A percentile compares a stretch with the other conserved stretches of the same genome.
Conservation (phyloP, 2,329 filamentous ascomycete species). For the Clonostachys rosea region DNA sequence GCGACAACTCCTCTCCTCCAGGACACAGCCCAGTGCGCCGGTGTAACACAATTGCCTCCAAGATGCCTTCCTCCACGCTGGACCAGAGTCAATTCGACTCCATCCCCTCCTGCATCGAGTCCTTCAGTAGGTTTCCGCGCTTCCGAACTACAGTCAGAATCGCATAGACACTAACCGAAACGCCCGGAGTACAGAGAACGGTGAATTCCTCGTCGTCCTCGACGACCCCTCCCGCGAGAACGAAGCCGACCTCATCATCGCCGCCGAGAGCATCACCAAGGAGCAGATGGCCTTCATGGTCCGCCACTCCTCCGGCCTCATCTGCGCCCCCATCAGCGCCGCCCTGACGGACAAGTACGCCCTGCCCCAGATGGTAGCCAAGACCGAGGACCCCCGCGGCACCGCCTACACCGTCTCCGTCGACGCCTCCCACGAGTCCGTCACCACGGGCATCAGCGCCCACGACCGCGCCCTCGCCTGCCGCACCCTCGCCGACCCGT, state of each 20-base stretch:
- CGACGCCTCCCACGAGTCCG: slow-evolving; percentile 67
- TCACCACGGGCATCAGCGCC: slow-evolving; percentile 87
- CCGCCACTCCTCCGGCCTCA: slow-evolving; percentile 82
- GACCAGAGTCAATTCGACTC: slow-evolving; percentile 53
- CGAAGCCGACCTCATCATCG: slow-evolving; percentile 96
- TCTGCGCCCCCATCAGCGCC: slow-evolving; percentile 80
- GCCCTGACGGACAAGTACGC: slow-evolving; percentile 64
- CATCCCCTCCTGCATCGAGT: slow-evolving; percentile 59
- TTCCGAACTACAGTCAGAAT: neutral
- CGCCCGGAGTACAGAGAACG: slow-evolving; percentile 49
- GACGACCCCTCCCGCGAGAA: slow-evolving; percentile 92
- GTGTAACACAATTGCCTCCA: slow-evolving; percentile 4
- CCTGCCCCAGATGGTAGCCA: slow-evolving; percentile 83
- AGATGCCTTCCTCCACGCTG: slow-evolving; percentile 48
- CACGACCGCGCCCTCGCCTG: slow-evolving; percentile 82
- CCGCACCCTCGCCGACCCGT: slow-evolving; percentile 66
- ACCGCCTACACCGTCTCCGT: slow-evolving; percentile 93
- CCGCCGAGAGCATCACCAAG: slow-evolving; percentile 76
- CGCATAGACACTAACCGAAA: neutral
- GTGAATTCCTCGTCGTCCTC: slow-evolving; percentile 93
- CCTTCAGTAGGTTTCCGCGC: slow-evolving; percentile 49
- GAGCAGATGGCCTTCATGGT: slow-evolving; percentile 96
- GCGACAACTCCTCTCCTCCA: too few species aligned
- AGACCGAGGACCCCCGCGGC: slow-evolving; percentile 74
- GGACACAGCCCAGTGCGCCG: too few species aligned